Evolutionary conservation across 129 eudicot species (phyloP).

Genomic region (Helichrysum umbraculigerum): DNA sequence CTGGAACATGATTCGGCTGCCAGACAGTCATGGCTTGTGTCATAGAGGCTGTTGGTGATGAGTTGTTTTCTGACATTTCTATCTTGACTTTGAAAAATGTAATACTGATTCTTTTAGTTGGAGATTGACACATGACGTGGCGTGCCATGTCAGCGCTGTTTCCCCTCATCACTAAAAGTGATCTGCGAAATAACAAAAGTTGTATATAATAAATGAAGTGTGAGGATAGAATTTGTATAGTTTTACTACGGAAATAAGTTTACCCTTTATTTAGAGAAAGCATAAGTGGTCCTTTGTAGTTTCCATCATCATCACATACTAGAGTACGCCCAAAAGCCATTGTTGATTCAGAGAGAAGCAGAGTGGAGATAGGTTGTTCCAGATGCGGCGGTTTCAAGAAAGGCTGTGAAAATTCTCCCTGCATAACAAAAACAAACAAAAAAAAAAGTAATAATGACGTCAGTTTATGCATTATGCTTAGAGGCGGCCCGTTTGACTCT

Average conservation of each 20-base stretch:
- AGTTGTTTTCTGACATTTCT: constrained; percentile 33
- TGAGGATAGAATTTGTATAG: not conserved
- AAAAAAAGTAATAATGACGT: not conserved
- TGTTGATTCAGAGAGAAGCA: constrained; percentile 80
- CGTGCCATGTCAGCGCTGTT: constrained; percentile 84
- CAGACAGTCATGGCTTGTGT: constrained; percentile 62
- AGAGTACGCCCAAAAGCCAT: constrained; percentile 94
- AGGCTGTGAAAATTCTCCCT: constrained; percentile 98
- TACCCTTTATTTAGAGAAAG: constrained; percentile 89
- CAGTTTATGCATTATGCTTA: constrained; percentile 8
- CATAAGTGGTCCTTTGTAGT: constrained; percentile 86
- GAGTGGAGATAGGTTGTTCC: constrained; percentile 87
- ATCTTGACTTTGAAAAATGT: constrained; percentile 73
- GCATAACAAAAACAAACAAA: not conserved
- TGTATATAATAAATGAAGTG: not conserved
- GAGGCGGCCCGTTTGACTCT: too few relatives aligned
- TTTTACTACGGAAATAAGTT: constrained; percentile 18
- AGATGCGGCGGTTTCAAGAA: constrained; percentile 93
- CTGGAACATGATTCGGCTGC: constrained; percentile 68
- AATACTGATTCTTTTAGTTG: constrained; percentile 65
- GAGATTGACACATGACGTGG: constrained; percentile 87
- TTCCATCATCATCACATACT: constrained; percentile 78
- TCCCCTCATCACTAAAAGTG: constrained; percentile 82
- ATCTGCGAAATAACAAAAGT: constrained; percentile 40
- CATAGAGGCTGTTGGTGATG: constrained; percentile 23